phyloP scores from a whole-genome alignment of 306 rosid species.

The Glycine soja region DNA sequence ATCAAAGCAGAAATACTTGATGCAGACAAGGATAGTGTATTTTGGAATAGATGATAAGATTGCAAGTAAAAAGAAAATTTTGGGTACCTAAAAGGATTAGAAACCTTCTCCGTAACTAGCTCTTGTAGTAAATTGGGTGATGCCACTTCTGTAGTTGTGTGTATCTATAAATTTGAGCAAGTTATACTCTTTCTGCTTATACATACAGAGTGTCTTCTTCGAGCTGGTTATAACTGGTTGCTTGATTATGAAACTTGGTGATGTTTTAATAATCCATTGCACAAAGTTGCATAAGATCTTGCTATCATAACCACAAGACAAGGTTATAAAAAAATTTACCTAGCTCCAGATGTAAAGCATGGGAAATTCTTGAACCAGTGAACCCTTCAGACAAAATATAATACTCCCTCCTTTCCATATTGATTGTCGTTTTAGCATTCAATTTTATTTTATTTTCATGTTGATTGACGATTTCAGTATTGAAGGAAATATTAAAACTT shows the following conservation, averaged over 20 bases:
- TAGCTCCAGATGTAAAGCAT: not conserved
- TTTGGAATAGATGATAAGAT: conserved; percentile 31
- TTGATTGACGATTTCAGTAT: too few species aligned
- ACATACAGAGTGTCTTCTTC: not conserved
- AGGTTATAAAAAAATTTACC: not conserved
- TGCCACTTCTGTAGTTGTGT: conserved; percentile 12
- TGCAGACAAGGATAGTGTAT: conserved; percentile 25
- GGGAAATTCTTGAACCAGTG: not conserved
- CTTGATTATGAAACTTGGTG: conserved; percentile 12
- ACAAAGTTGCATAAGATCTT: not conserved
- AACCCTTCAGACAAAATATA: not conserved
- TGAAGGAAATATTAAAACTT: too few species aligned
- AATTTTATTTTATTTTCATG: too few species aligned
- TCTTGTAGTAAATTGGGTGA: conserved; percentile 19
- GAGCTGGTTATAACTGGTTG: not conserved
- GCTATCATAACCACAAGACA: not conserved
- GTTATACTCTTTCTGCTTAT: not conserved
- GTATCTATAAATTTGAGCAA: conserved; percentile 26
- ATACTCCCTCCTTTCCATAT: not conserved
- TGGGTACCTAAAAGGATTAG: not conserved
- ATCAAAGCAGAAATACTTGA: conserved; percentile 46
- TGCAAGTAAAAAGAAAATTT: conserved; percentile 10
- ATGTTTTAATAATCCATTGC: conserved; percentile 14
- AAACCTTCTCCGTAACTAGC: conserved; percentile 11
- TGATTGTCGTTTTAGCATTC: too few species aligned